These are phyloP conservation scores for Kuraishia hungarica DNA, from an alignment of 805 yeast species.

Conservation along the genomic window DNA sequence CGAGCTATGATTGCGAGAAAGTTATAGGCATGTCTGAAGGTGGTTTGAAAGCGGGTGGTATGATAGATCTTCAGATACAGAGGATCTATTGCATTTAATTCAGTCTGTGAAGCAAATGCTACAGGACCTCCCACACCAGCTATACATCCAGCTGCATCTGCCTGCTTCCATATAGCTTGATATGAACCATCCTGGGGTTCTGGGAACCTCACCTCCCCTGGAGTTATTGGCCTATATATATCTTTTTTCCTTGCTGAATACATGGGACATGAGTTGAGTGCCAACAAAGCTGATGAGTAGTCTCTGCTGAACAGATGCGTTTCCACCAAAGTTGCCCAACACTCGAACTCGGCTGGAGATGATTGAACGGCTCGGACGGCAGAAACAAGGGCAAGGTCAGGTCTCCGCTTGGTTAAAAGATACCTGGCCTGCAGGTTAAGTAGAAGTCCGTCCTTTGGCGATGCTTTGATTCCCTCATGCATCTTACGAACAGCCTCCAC, in stretches of 20 bases:
- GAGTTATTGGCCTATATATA: constrained; percentile 30
- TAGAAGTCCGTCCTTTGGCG: constrained; percentile 50
- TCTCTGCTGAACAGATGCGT: constrained; percentile 50
- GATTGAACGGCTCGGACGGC: constrained; percentile 55
- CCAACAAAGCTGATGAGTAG: constrained; percentile 49
- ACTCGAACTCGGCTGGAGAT: constrained; percentile 67
- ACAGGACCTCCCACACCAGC: constrained; percentile 25
- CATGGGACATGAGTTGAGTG: constrained; percentile 74
- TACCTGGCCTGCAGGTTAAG: constrained; percentile 58
- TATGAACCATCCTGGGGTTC: constrained; percentile 46
- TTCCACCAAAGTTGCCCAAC: constrained; percentile 62
- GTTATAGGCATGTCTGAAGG: constrained; percentile 56
- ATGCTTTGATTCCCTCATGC: constrained; percentile 27
- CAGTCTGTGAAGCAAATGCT: constrained; percentile 21
- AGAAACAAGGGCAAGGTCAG: constrained; percentile 46
- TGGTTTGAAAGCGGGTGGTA: constrained; percentile 40
- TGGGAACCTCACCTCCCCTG: constrained; percentile 37
- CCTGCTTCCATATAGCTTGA: constrained; percentile 37
- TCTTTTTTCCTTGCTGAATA: constrained; percentile 40
- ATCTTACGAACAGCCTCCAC: constrained; percentile 36
- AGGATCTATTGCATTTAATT: constrained; percentile 37
- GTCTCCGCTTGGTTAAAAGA: constrained; percentile 43
- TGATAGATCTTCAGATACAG: constrained; percentile 39
- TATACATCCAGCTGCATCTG: constrained; percentile 21
- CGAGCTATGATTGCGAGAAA: constrained; percentile 61